Evolutionary conservation across 2,329 filamentous ascomycete genomes (phyloP), one percentile per base, ranked within the genome.

Genomic region (Periconia sp.): DNA sequence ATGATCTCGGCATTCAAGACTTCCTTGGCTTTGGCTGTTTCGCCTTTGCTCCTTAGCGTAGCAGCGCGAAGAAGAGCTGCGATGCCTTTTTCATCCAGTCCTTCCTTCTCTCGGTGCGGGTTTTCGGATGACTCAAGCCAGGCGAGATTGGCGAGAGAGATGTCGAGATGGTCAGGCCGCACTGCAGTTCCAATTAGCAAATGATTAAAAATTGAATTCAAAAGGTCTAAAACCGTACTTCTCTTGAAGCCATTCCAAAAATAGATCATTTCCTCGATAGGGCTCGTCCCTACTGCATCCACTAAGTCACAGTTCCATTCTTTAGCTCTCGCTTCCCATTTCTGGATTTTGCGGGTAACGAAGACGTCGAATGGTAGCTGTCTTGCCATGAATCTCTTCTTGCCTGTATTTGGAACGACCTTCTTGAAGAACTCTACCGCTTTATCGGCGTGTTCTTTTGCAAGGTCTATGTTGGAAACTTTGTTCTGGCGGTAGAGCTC

Each of bases 291-390:
- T 7, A 95, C 78, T 0, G 88, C 91, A 56, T 97, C 92, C 2
- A 87, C 80, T 3, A 96, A 75, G 34, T 86, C 81, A 48, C 63
- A 65, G 2, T 79, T 76, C 69, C 85, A 81, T 32, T 80, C 76
- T 61, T 85, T 86, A 4, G 88, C 84, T 16, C 90, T 80, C 21
- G 84, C 83, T 60, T 95, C 87, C 92, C 92, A 96, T 69, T 95
- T 96, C 40, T 83, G 79, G 11, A 97, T 72, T 73, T 96, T 97
- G 44, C 91, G 84, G 38, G 82, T 78, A 10, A 94, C 84, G 59
- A 95, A 96, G 4, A 87, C 76, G 66, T 99, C 94, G 51, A 99
- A 91, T 0, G 94, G 94, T 9, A 97, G 77, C 59, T 95, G 89
- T 16, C 87, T 83, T 0, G 89, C 87, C 87, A 97, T 89, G 68